phyloP scores from a whole-genome alignment of 176 grass and related monocot genomes.

The Leersia perrieri region DNA sequence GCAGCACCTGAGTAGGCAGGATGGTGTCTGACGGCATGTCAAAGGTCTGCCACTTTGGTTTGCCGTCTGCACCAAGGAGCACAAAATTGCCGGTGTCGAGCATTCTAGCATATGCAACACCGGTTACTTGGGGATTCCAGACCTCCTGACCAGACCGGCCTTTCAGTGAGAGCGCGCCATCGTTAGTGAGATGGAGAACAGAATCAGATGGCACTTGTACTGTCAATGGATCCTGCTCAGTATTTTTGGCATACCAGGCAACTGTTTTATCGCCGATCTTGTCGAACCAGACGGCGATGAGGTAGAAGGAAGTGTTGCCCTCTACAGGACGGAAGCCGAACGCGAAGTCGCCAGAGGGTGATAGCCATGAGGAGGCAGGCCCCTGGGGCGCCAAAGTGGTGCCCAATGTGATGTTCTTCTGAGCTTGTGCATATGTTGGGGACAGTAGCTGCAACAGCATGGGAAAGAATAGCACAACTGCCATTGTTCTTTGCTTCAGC shows the following conservation, averaged over 20 bases:
- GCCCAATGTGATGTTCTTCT: not conserved
- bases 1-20: no score
- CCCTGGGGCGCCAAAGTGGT: not conserved
- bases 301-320: slow-evolving; percentile 29
- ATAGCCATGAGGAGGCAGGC: not conserved
- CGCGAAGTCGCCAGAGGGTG: not conserved
- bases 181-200: not conserved
- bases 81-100: slow-evolving; percentile 1
- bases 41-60: no score
- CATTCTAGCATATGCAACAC: slow-evolving; percentile 1
- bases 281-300: slow-evolving; percentile 53
- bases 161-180: slow-evolving; percentile 2
- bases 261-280: slow-evolving; percentile 28
- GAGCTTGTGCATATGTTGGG: not conserved
- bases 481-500: not conserved
- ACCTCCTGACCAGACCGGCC: not conserved
- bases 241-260: no score
- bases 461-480: not conserved
- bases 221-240: not conserved
- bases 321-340: not conserved
- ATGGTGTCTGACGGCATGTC: no score
- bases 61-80: no score
- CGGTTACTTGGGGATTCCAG: not conserved
- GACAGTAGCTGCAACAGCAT: not conserved
- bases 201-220: slow-evolving; percentile 5